These are phyloP conservation scores for Monoraphidium neglectum DNA, from an alignment of 139 green algal genomes.

Conservation along the genomic window DNA sequence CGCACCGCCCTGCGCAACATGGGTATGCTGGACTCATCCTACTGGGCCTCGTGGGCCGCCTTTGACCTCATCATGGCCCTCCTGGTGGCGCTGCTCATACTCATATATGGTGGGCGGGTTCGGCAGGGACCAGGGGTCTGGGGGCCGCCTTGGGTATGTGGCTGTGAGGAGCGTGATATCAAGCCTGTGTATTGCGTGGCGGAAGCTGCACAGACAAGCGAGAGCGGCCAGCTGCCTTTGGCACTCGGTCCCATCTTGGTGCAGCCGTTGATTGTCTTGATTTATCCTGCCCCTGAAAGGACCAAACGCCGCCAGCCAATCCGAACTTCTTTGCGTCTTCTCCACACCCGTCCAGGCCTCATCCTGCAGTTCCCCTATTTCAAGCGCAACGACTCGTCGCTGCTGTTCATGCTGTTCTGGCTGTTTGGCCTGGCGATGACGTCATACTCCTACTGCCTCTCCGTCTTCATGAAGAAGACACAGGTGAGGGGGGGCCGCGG, in stretches of 20 bases:
- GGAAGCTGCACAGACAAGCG: too few relatives aligned
- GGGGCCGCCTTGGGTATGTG: too few relatives aligned
- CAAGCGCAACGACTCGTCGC: slow-evolving; percentile 80
- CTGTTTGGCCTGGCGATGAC: slow-evolving; percentile 88
- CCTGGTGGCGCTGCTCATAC: slow-evolving; percentile 67
- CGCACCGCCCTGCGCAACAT: slow-evolving; percentile 84
- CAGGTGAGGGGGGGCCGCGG: slow-evolving; percentile 21
- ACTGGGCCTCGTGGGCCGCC: slow-evolving; percentile 86
- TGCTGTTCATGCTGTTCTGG: slow-evolving; percentile 91
- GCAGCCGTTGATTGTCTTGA: too few relatives aligned
- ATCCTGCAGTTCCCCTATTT: slow-evolving; percentile 92
- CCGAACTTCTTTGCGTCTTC: too few relatives aligned
- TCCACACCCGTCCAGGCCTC: slow-evolving; percentile 36
- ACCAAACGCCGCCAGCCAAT: too few relatives aligned
- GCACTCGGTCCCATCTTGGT: too few relatives aligned
- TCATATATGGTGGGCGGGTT: slow-evolving; percentile 71
- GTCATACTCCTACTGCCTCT: slow-evolving; percentile 71
- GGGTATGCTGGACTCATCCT: slow-evolving; percentile 86
- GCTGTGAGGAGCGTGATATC: too few relatives aligned
- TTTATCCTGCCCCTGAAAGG: too few relatives aligned
- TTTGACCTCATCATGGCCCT: slow-evolving; percentile 54
- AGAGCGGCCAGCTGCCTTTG: too few relatives aligned
- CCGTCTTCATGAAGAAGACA: slow-evolving; percentile 67
- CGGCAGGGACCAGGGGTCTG: neutral
- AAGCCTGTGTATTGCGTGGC: neutral